Conservation (phyloP, 139 green algal genomes). For the Volvox africanus region DNA sequence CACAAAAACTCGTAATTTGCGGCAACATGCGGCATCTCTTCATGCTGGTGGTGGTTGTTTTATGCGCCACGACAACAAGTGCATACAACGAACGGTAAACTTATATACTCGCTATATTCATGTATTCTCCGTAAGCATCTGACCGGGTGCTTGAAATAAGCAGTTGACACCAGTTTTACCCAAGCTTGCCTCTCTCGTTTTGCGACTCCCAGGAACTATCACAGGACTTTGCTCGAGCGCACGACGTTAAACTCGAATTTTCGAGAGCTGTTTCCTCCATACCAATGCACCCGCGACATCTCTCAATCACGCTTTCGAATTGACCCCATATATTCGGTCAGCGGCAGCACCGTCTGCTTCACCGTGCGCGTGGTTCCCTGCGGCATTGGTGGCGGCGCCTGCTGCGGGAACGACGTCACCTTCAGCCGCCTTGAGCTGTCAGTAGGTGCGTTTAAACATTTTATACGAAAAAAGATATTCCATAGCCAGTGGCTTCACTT, state of each 20-base stretch:
- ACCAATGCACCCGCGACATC: constrained; percentile 25
- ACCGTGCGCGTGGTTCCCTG: neutral
- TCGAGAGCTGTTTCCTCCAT: constrained; percentile 39
- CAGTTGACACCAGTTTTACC: too few relatives aligned
- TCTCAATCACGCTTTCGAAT: constrained; percentile 40
- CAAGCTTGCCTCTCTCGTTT: too few relatives aligned
- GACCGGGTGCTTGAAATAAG: too few relatives aligned
- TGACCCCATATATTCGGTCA: neutral
- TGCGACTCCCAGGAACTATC: neutral
- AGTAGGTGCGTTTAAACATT: neutral
- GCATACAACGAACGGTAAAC: neutral
- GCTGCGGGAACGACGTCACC: neutral
- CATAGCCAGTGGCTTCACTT: too few relatives aligned
- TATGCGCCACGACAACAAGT: neutral
- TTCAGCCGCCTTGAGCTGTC: constrained; percentile 46
- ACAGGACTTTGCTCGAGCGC: neutral
- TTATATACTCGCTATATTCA: too few relatives aligned
- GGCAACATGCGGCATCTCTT: neutral
- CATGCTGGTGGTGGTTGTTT: neutral
- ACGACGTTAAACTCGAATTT: too few relatives aligned
- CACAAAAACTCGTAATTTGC: too few relatives aligned
- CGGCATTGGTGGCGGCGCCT: neutral
- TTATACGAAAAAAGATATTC: too few relatives aligned
- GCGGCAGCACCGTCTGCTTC: constrained; percentile 25
- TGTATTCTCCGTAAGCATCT: too few relatives aligned